phyloP scores from a whole-genome alignment of 2,329 filamentous ascomycete species.

The Colletotrichum truncatum region DNA sequence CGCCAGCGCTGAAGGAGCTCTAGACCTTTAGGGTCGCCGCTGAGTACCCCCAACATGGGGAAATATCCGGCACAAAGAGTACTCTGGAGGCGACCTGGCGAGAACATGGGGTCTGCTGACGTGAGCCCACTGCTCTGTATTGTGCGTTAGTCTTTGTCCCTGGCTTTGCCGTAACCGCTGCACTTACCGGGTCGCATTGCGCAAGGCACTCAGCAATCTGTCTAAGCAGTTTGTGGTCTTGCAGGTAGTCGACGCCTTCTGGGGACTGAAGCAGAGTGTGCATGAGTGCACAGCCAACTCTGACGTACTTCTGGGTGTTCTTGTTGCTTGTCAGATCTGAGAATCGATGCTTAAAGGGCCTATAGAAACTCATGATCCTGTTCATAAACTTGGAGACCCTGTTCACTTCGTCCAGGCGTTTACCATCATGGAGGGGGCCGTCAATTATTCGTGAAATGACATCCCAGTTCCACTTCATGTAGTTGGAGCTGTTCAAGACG shows the following conservation, averaged over 20 bases:
- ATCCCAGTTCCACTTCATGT: slow-evolving; percentile 97
- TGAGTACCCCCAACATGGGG: slow-evolving; percentile 88
- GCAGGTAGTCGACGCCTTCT: slow-evolving; percentile 85
- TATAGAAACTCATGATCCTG: slow-evolving; percentile 91
- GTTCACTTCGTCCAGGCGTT: slow-evolving; percentile 91
- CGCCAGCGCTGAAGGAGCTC: slow-evolving; percentile 95
- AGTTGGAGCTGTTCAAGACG: slow-evolving; percentile 89
- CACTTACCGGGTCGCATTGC: slow-evolving; percentile 85
- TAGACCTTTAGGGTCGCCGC: slow-evolving; percentile 82
- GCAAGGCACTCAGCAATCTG: slow-evolving; percentile 96
- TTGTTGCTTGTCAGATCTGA: slow-evolving; percentile 90
- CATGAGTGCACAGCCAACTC: slow-evolving; percentile 88
- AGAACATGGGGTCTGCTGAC: slow-evolving; percentile 89
- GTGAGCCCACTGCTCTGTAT: slow-evolving; percentile 74
- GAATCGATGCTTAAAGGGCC: slow-evolving; percentile 96
- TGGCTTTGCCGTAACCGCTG: background rate
- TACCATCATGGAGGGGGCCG: slow-evolving; percentile 89
- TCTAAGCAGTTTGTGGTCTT: slow-evolving; percentile 90
- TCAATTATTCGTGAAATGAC: slow-evolving; percentile 91
- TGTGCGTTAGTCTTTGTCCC: slow-evolving; percentile 1
- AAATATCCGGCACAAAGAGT: slow-evolving; percentile 95
- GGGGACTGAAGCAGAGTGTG: slow-evolving; percentile 85
- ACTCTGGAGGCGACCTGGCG: slow-evolving; percentile 82
- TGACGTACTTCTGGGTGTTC: slow-evolving; percentile 92
- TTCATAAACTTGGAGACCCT: slow-evolving; percentile 97